Evolutionary conservation across 2,329 filamentous ascomycete genomes (phyloP).

Genomic region (Pseudogymnoascus sp.): DNA sequence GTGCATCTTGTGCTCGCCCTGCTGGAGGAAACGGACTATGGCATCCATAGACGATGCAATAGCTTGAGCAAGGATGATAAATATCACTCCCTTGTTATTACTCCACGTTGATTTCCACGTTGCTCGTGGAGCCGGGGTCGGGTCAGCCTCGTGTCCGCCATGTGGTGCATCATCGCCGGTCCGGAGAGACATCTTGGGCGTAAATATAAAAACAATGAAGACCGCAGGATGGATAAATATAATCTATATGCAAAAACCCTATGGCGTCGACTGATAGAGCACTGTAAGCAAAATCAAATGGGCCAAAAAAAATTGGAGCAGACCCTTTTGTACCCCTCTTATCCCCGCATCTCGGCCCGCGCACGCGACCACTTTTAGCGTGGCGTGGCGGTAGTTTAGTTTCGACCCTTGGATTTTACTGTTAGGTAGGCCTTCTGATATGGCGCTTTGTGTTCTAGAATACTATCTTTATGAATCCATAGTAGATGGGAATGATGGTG

Average conservation of each 20-base stretch:
- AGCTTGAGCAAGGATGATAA: conserved; percentile 67
- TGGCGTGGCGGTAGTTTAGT: conserved; percentile 3
- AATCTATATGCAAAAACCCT: neutral
- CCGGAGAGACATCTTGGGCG: neutral
- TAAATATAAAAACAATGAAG: neutral
- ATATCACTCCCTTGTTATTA: conserved; percentile 61
- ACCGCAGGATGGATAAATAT: neutral
- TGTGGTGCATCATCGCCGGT: neutral
- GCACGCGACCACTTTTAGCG: conserved; percentile 2
- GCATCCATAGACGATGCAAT: conserved; percentile 84
- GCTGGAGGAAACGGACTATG: conserved; percentile 66
- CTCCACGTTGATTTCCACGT: conserved; percentile 41
- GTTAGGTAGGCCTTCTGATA: neutral
- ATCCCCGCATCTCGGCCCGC: neutral
- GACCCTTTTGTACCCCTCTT: conserved; percentile 5
- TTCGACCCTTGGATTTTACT: neutral
- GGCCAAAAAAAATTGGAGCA: neutral
- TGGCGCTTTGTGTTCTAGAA: neutral
- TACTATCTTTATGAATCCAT: neutral
- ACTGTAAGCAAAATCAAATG: neutral
- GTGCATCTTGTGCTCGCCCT: conserved; percentile 64
- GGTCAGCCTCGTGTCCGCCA: neutral
- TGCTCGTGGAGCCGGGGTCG: neutral
- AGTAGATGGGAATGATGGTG: neutral
- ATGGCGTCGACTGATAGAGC: neutral